phyloP scores from a whole-genome alignment of 169 alveolate species.

The Plasmodium knowlesi region DNA sequence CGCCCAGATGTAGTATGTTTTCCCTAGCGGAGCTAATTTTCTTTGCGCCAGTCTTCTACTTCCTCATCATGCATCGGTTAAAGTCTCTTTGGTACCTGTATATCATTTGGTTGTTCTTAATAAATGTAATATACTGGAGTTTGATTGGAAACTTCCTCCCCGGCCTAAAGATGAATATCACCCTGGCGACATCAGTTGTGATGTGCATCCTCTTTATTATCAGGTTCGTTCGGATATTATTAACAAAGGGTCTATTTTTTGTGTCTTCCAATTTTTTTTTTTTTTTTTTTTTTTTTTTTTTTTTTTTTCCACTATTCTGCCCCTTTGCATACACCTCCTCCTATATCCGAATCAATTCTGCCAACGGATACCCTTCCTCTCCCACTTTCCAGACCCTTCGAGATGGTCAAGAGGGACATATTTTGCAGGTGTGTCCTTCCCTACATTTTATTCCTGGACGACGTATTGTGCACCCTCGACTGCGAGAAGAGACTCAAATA shows the following conservation, averaged over 20 bases:
- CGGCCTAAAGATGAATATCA: conserved; percentile 35
- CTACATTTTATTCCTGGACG: conserved; percentile 64
- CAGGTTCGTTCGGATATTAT: background rate
- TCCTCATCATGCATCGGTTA: conserved; percentile 47
- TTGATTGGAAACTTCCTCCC: background rate
- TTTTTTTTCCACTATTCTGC: background rate
- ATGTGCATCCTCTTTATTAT: conserved; percentile 44
- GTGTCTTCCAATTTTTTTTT: background rate
- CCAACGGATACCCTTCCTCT: background rate
- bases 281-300: background rate
- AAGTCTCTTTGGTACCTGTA: conserved; percentile 63
- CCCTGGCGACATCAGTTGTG: conserved; percentile 9
- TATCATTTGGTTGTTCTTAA: conserved; percentile 12
- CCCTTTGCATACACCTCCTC: background rate
- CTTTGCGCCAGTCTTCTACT: conserved; percentile 38
- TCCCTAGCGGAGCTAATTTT: conserved; percentile 22
- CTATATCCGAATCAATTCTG: background rate
- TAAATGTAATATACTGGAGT: conserved; percentile 42
- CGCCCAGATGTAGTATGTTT: conserved; percentile 23
- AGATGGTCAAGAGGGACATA: conserved; percentile 51
- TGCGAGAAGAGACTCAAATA: conserved; percentile 51
- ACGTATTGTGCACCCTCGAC: conserved; percentile 12
- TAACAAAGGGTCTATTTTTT: background rate
- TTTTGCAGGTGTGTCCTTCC: conserved; percentile 60
- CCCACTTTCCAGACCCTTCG: conserved; percentile 43